A percentile compares a stretch with the other conserved stretches of the same genome.
These are phyloP conservation scores for Orychophragmus violaceus DNA, from an alignment of 345 rosid species.

Conservation along the genomic window DNA sequence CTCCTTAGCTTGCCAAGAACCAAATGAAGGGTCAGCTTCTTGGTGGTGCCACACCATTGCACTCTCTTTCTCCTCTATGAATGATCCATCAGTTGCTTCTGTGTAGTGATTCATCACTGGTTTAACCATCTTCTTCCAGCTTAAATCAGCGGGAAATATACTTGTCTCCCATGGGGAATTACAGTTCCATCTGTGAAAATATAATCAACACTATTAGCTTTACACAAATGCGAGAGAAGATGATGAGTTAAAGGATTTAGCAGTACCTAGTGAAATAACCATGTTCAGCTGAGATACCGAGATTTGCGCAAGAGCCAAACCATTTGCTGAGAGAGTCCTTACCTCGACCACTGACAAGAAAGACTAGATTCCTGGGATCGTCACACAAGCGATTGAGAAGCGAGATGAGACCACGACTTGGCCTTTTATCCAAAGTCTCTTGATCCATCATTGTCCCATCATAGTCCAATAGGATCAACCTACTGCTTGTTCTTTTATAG, in stretches of 20 bases:
- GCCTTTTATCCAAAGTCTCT: slow-evolving; percentile 45
- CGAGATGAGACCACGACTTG: slow-evolving; percentile 45
- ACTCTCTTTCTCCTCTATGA: slow-evolving; percentile 68
- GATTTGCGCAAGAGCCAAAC: slow-evolving; percentile 56
- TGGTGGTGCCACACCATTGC: slow-evolving; percentile 86
- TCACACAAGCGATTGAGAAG: slow-evolving; percentile 54
- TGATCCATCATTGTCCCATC: slow-evolving; percentile 77
- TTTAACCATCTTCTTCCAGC: slow-evolving; percentile 61
- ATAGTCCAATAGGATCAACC: slow-evolving; percentile 75
- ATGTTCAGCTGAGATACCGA: slow-evolving; percentile 87
- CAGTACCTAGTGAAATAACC: slow-evolving; percentile 69
- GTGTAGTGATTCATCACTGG: slow-evolving; percentile 77
- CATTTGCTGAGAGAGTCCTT: slow-evolving; percentile 61
- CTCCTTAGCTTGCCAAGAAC: slow-evolving; percentile 75
- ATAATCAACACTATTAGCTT: not conserved
- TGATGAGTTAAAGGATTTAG: not conserved
- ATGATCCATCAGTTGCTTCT: slow-evolving; percentile 81
- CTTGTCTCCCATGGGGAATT: slow-evolving; percentile 56
- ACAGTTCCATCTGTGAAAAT: slow-evolving; percentile 50
- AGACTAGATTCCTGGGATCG: slow-evolving; percentile 69
- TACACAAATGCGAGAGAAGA: not conserved
- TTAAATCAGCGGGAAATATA: slow-evolving; percentile 33
- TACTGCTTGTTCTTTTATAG: slow-evolving; percentile 42
- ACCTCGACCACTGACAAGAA: slow-evolving; percentile 82
- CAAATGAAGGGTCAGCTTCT: slow-evolving; percentile 66